A percentile compares a stretch with the other conserved stretches of the same genome.
Conservation (phyloP, 306 rosid species). For the Mucuna pruriens region DNA sequence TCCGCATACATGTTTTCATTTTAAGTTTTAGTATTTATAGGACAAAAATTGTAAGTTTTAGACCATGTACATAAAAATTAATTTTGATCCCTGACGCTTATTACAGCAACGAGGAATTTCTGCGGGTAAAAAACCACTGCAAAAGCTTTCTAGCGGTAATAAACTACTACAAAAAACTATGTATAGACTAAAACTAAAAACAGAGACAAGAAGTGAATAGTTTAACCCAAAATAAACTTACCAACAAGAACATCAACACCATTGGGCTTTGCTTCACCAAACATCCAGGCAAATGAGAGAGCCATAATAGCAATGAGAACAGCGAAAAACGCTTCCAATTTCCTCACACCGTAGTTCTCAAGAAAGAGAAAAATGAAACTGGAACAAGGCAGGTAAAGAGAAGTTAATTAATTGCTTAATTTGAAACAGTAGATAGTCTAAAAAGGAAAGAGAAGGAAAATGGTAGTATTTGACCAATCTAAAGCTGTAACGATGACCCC, state of each 20-base stretch:
- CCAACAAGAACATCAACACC: slow-evolving; percentile 91
- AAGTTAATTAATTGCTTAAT: slow-evolving; percentile 3
- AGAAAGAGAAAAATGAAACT: slow-evolving; percentile 92
- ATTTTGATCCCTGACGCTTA: neutral
- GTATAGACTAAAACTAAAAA: neutral
- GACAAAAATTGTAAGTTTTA: no score
- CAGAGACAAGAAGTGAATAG: neutral
- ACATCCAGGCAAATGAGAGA: slow-evolving; percentile 96
- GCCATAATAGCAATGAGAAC: slow-evolving; percentile 92
- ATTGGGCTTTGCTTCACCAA: slow-evolving; percentile 83
- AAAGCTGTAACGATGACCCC: slow-evolving; percentile 90
- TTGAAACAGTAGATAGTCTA: neutral
- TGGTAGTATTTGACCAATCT: slow-evolving; percentile 82
- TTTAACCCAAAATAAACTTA: slow-evolving; percentile 17
- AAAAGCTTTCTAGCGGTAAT: neutral
- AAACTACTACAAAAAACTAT: neutral
- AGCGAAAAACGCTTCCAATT: slow-evolving; percentile 92
- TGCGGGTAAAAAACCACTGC: neutral
- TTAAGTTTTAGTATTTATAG: neutral
- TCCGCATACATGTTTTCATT: neutral
- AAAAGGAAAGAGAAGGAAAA: neutral
- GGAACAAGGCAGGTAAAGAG: slow-evolving; percentile 39
- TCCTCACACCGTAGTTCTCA: slow-evolving; percentile 98
- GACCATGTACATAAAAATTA: no score
- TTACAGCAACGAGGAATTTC: neutral